Base-by-base conservation (phyloP, 1,284 basidiomycete genomes). In the Bondarzewia mesenterica region DNA sequence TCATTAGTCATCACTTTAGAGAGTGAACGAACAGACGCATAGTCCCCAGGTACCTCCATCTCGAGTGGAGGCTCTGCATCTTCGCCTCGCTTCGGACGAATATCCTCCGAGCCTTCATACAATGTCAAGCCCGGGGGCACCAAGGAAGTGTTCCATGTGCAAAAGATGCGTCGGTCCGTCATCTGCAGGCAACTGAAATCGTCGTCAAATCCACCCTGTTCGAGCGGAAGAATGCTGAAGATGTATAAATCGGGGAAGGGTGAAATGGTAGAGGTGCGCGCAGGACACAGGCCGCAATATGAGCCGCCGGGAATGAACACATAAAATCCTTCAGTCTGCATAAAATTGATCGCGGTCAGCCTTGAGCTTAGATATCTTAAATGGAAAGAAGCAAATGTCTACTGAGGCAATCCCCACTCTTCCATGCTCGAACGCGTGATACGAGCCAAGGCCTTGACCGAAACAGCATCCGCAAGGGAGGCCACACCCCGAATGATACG, bases 171-270 rank as follows among this genome's bases (percentile, higher is more conserved):
- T 0, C 74, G 73, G 26, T 75, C 70, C 3, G 77, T 74, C 61
- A 82, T 70, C 58, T 83, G 80, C 32, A 82, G 63, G 55, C 80
- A 84, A 29, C 69, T 68, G 16, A 82, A 59, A 29, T 57, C 56
- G 18, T 50, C 52, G 25, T 80, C 63, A 42, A 59, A 53, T 5
- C 56, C 47, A 0, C 58, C 59, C 40, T 67, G 55, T 25, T 69
- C 66, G 49, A 77, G 72, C 48, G 61, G 62, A 16, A 66, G 62
- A 18, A 75, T 51, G 2, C 63, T 62, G 45, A 61, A 60, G 42
- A 72, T 58, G 5, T 57, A 57, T 6, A 74, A 48, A 32, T 59
- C 39, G 5, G 60, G 59, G 51, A 57, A 61, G n/a, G 60, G 53
- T 1, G 41, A 39, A 3, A 21, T 5, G 5, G 50, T 43, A 4